phyloP scores from a whole-genome alignment of 371 early-diverging fungal genomes.

The Mortierella sp. region DNA sequence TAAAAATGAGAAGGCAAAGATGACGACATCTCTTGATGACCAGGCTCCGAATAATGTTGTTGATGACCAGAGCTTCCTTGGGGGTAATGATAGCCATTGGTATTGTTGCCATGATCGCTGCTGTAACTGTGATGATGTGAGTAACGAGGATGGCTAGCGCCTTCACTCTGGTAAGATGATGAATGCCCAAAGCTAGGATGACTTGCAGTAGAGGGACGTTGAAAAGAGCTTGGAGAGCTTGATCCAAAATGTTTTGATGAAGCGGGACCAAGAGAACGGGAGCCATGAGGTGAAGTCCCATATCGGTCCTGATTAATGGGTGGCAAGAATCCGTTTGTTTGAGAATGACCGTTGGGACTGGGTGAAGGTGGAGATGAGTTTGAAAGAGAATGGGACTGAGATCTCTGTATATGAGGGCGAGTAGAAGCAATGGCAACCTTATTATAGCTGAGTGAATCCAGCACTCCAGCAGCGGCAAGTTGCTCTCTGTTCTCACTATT shows the following conservation, averaged over 20 bases:
- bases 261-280: slow-evolving; percentile 27
- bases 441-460: slow-evolving; percentile 37
- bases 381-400: slow-evolving; percentile 30
- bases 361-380: slow-evolving; percentile 49
- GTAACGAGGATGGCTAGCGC: slow-evolving; percentile 17
- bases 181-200: slow-evolving; percentile 13
- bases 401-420: slow-evolving; percentile 37
- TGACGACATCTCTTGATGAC: slow-evolving; percentile 45
- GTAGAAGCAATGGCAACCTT: slow-evolving; percentile 22
- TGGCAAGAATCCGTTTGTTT: slow-evolving; percentile 25
- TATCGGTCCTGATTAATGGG: slow-evolving; percentile 30
- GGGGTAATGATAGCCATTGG: slow-evolving; percentile 19
- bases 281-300: slow-evolving; percentile 35
- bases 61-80: slow-evolving; percentile 25
- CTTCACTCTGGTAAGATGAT: slow-evolving; percentile 17
- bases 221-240: slow-evolving; percentile 44
- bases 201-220: slow-evolving; percentile 9
- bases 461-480: slow-evolving; percentile 44
- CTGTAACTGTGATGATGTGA: slow-evolving; percentile 18
- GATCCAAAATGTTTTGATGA: slow-evolving; percentile 47
- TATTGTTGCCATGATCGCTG: slow-evolving; percentile 13
- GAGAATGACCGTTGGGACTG: slow-evolving; percentile 24
- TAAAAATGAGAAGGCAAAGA: slow-evolving; percentile 50
- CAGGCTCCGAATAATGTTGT: slow-evolving; percentile 21
- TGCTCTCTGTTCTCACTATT: slow-evolving; percentile 47